Conservation (phyloP, 139 green algal species). For the Chlamydomonas sp. region DNA sequence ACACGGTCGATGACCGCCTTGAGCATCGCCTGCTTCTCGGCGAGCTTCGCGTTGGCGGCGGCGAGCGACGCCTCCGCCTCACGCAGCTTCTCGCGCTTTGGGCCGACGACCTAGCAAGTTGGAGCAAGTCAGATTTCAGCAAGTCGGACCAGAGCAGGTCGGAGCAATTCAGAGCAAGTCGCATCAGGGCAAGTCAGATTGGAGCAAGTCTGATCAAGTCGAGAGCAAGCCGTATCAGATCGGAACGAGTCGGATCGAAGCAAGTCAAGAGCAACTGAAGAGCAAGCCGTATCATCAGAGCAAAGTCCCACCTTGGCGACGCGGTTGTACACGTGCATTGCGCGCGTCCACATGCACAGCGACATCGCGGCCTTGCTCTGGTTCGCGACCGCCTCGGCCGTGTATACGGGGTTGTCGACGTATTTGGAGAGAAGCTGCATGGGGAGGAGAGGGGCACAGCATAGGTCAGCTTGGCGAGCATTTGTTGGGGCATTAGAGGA, state of each 20-base stretch:
- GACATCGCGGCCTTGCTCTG: constrained; percentile 64
- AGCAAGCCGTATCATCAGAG: too few relatives aligned
- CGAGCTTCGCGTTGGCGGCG: constrained; percentile 54
- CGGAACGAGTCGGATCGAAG: too few relatives aligned
- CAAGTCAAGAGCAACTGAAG: too few relatives aligned
- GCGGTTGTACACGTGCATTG: constrained; percentile 75
- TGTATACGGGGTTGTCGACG: constrained; percentile 54
- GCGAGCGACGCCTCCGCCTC: constrained; percentile 56
- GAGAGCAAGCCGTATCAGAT: too few relatives aligned
- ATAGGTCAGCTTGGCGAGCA: too few relatives aligned
- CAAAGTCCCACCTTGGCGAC: constrained; percentile 52
- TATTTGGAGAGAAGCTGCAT: constrained; percentile 59
- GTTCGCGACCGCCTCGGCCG: constrained; percentile 60
- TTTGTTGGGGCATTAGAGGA: too few relatives aligned
- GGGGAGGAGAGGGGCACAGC: too few relatives aligned
- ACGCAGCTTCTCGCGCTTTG: constrained; percentile 58
- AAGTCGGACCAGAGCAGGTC: too few relatives aligned
- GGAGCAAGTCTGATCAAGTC: too few relatives aligned
- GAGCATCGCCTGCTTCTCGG: constrained; percentile 66
- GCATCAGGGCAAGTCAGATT: too few relatives aligned
- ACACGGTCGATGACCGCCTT: constrained; percentile 50
- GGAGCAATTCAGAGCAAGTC: too few relatives aligned
- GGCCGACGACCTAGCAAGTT: constrained; percentile 70
- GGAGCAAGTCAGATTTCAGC: not conserved
- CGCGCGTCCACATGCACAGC: constrained; percentile 78